phyloP scores from a whole-genome alignment of 176 grass and related monocot species.

The Oryza glaberrima region DNA sequence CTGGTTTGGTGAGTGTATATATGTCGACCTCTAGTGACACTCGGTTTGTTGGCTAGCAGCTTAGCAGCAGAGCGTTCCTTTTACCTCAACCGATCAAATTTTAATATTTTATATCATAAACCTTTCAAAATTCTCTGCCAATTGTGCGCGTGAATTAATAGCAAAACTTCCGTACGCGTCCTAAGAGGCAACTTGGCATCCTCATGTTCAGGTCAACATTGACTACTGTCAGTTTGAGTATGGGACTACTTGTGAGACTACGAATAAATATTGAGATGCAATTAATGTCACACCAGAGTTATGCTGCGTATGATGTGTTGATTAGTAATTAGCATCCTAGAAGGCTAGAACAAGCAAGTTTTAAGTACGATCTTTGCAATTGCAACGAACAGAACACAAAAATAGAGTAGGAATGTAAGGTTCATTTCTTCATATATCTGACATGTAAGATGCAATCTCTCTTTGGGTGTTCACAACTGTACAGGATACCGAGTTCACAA shows the following conservation, averaged over 20 bases:
- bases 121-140: too few species aligned
- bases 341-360: not conserved
- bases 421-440: not conserved
- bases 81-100: too few species aligned
- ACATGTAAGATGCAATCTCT: not conserved
- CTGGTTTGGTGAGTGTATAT: too few species aligned
- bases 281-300: not conserved
- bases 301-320: too few species aligned
- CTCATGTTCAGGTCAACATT: not conserved
- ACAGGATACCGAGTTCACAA: not conserved
- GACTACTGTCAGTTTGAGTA: too few species aligned
- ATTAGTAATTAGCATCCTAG: not conserved
- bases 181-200: not conserved
- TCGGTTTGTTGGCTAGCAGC: too few species aligned
- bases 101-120: too few species aligned
- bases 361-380: not conserved
- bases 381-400: not conserved
- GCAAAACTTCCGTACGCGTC: not conserved
- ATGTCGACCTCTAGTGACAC: too few species aligned
- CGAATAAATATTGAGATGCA: not conserved
- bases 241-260: not conserved
- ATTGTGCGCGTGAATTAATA: too few species aligned
- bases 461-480: not conserved
- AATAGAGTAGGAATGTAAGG: not conserved
- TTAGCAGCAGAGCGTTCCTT: too few species aligned